Conservation (phyloP, 129 eudicot genomes). For the Dittrichia graveolens region DNA sequence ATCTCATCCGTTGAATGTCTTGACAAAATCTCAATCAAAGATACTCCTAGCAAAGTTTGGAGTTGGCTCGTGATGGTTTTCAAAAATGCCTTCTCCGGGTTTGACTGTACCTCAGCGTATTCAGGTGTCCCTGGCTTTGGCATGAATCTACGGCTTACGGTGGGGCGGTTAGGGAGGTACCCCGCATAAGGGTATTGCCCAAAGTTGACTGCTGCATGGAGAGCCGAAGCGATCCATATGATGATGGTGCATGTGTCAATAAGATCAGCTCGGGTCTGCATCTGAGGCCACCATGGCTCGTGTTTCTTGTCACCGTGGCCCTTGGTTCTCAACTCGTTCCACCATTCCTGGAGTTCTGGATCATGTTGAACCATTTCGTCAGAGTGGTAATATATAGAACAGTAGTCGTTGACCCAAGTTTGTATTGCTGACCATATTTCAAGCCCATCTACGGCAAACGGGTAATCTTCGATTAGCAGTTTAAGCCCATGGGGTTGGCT, state of each 20-base stretch:
- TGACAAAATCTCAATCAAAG: constrained; percentile 51
- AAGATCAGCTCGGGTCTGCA: constrained; percentile 45
- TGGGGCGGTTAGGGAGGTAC: constrained; percentile 59
- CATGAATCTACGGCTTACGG: constrained; percentile 64
- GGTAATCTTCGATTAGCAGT: constrained; percentile 54
- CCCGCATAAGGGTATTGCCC: constrained; percentile 65
- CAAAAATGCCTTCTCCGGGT: constrained; percentile 51
- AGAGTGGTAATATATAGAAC: constrained; percentile 42
- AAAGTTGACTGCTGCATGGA: constrained; percentile 48
- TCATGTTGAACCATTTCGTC: constrained; percentile 44
- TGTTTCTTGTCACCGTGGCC: constrained; percentile 67
- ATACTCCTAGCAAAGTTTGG: constrained; percentile 55
- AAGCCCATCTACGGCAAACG: constrained; percentile 57
- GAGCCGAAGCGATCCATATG: constrained; percentile 64
- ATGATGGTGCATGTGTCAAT: constrained; percentile 48
- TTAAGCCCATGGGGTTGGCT: constrained; percentile 42
- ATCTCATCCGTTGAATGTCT: constrained; percentile 60
- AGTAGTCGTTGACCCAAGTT: constrained; percentile 50
- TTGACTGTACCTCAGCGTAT: constrained; percentile 41
- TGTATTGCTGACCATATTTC: constrained; percentile 60
- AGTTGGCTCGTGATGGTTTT: constrained; percentile 58
- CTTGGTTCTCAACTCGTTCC: constrained; percentile 45
- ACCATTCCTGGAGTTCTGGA: constrained; percentile 54
- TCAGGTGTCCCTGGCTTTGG: constrained; percentile 43
- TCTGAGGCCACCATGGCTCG: constrained; percentile 58